Percentiles rank a stretch among this genome's conserved stretches.
phyloP scores from a whole-genome alignment of 1,139 yeast species.

The Suhomyces ambrosiae region DNA sequence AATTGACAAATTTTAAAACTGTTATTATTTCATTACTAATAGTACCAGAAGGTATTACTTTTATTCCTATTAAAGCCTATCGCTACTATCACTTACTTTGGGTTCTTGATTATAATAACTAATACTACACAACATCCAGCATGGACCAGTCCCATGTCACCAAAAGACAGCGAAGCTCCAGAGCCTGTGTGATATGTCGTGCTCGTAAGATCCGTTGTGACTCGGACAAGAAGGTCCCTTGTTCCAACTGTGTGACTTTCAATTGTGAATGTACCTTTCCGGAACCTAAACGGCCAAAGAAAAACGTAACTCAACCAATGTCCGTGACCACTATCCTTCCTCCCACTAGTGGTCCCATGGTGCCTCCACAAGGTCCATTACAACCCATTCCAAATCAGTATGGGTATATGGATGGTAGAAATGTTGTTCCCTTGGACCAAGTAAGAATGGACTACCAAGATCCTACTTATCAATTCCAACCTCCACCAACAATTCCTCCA shows the following conservation, averaged over 20 bases:
- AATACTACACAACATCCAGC: too few relatives aligned
- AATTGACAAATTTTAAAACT: neutral
- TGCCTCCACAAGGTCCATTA: slow-evolving; percentile 45
- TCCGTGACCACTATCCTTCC: slow-evolving; percentile 96
- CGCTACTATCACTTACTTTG: too few relatives aligned
- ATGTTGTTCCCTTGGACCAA: neutral
- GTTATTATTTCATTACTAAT: too few relatives aligned
- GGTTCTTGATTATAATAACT: too few relatives aligned
- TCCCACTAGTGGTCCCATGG: slow-evolving; percentile 89
- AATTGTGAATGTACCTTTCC: slow-evolving; percentile 25
- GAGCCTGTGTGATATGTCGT: slow-evolving; percentile 50
- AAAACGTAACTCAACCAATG: slow-evolving; percentile 52
- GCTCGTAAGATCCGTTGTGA: slow-evolving; percentile 68
- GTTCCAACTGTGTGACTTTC: slow-evolving; percentile 27
- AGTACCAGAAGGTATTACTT: too few relatives aligned
- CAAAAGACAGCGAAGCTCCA: slow-evolving; percentile 41
- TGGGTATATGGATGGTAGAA: neutral
- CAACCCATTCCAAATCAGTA: neutral
- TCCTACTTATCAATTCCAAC: neutral
- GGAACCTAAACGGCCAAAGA: slow-evolving; percentile 7
- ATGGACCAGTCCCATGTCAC: neutral
- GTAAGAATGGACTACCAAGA: neutral
- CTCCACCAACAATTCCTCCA: neutral
- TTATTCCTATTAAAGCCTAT: too few relatives aligned
- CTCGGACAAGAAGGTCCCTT: slow-evolving; percentile 27